These are phyloP conservation scores for Paramarasmius palmivorus DNA, from an alignment of 1,284 basidiomycete species.

Conservation along the genomic window DNA sequence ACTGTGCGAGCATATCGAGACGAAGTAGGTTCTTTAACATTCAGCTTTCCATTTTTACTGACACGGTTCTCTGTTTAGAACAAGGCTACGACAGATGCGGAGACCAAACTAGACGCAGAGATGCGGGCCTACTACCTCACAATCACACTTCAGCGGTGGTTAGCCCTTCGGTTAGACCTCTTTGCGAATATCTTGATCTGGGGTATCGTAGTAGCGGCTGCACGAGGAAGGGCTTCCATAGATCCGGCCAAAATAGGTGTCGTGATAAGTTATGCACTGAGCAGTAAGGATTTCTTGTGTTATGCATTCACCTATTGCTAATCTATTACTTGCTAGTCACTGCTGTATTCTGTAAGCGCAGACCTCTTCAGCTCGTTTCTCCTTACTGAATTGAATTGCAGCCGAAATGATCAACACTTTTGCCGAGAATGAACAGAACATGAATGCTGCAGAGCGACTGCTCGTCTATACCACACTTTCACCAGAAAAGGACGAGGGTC, in stretches of 20 bases:
- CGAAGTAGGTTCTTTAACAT: conserved; percentile 30
- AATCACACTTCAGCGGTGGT: conserved; percentile 63
- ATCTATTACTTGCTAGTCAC: conserved; percentile 42
- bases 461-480: conserved; percentile 58
- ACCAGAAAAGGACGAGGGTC: conserved; percentile 41
- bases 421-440: conserved; percentile 65
- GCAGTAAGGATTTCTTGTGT: conserved; percentile 41
- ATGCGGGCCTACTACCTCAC: conserved; percentile 83
- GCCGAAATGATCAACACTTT: conserved; percentile 58
- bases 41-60: background rate
- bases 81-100: conserved; percentile 49
- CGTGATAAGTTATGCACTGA: conserved; percentile 62
- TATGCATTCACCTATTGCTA: conserved; percentile 1
- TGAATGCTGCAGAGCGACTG: conserved; percentile 74
- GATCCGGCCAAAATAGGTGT: conserved; percentile 58
- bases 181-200: conserved; percentile 75
- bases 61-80: conserved; percentile 22
- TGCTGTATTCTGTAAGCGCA: conserved; percentile 50
- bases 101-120: conserved; percentile 68
- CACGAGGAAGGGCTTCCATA: conserved; percentile 39
- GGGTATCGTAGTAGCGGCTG: conserved; percentile 69
- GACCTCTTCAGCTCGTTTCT: background rate
- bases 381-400: conserved; percentile 21
- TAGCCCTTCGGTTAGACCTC: conserved; percentile 58
- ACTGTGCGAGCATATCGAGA: conserved; percentile 40